These are phyloP conservation scores for Aspergillus puulaauensis DNA, from an alignment of 2,329 filamentous ascomycete species.

Conservation along the genomic window DNA sequence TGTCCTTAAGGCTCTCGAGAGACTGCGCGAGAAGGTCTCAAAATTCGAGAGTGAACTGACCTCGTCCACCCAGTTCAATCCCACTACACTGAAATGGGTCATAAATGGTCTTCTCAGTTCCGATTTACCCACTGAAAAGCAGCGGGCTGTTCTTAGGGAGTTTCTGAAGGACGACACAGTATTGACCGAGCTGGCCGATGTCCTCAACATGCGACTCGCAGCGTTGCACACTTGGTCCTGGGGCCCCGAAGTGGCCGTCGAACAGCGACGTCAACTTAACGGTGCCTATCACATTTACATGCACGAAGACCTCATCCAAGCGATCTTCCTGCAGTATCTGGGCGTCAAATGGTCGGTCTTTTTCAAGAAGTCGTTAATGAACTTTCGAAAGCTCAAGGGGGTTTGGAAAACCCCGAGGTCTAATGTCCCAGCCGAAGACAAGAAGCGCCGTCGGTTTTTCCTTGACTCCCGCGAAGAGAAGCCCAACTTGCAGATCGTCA, in stretches of 20 bases:
- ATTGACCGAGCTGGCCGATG: slow-evolving; percentile 10
- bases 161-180: slow-evolving; percentile 10
- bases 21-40: neutral
- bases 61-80: neutral
- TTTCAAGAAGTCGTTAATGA: slow-evolving; percentile 2
- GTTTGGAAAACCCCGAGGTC: slow-evolving; percentile 9
- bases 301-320: slow-evolving; percentile 17
- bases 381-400: neutral
- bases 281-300: slow-evolving; percentile 12
- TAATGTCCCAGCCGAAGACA: slow-evolving; percentile 6
- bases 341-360: slow-evolving; percentile 13
- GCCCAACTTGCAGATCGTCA: neutral
- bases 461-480: neutral
- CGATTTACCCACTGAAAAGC: slow-evolving; percentile 12
- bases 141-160: slow-evolving; percentile 10
- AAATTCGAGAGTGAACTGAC: slow-evolving; percentile 1
- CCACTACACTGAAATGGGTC: neutral
- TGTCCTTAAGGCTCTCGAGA: neutral
- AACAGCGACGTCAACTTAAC: slow-evolving; percentile 13
- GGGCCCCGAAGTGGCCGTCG: slow-evolving; percentile 8
- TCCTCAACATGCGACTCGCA: slow-evolving; percentile 14
- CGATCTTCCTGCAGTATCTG: slow-evolving; percentile 14
- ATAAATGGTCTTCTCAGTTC: slow-evolving; percentile 6
- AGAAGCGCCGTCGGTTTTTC: slow-evolving; percentile 13
- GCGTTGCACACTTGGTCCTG: slow-evolving; percentile 12